phyloP scores from a whole-genome alignment of 495 filamentous ascomycete species.

The Bryoglossum gracile region DNA sequence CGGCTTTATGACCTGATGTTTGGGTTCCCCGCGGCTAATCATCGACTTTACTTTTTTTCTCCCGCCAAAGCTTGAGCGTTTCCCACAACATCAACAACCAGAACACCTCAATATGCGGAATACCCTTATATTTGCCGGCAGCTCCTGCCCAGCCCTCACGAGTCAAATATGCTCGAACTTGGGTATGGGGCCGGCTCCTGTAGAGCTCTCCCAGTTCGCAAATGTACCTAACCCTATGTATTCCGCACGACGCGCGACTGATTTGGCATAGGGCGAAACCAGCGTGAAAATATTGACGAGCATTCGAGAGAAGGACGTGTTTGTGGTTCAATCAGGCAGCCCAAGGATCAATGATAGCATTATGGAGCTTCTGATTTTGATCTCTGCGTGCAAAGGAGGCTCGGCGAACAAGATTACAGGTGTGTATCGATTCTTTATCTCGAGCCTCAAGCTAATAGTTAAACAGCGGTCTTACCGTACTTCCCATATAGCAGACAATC shows the following conservation, averaged over 20 bases:
- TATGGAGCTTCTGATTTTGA: constrained; percentile 98
- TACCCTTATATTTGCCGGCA: constrained; percentile 51
- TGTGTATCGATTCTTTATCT: constrained; percentile 45
- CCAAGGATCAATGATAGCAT: constrained; percentile 95
- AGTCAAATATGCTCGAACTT: constrained; percentile 52
- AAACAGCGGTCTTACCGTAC: constrained; percentile 88
- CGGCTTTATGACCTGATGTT: not conserved
- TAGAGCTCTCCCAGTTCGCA: constrained; percentile 53
- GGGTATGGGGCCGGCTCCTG: constrained; percentile 48
- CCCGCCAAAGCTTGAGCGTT: not conserved
- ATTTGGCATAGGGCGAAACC: constrained; percentile 85
- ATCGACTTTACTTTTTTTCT: constrained; percentile 8
- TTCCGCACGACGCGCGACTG: constrained; percentile 28
- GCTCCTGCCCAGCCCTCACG: constrained; percentile 48
- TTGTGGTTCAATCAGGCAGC: constrained; percentile 96
- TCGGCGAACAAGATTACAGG: constrained; percentile 97
- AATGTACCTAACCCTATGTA: constrained; percentile 34
- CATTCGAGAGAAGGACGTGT: constrained; percentile 96
- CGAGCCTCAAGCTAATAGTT: no score
- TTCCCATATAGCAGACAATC: constrained; percentile 98
- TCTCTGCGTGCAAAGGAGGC: constrained; percentile 94
- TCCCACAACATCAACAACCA: constrained; percentile 4
- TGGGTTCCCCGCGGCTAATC: not conserved
- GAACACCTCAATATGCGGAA: constrained; percentile 39
- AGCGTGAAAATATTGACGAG: constrained; percentile 89